phyloP scores from a whole-genome alignment of 768 basidiomycete species.

The Chalciporus piperatus region DNA sequence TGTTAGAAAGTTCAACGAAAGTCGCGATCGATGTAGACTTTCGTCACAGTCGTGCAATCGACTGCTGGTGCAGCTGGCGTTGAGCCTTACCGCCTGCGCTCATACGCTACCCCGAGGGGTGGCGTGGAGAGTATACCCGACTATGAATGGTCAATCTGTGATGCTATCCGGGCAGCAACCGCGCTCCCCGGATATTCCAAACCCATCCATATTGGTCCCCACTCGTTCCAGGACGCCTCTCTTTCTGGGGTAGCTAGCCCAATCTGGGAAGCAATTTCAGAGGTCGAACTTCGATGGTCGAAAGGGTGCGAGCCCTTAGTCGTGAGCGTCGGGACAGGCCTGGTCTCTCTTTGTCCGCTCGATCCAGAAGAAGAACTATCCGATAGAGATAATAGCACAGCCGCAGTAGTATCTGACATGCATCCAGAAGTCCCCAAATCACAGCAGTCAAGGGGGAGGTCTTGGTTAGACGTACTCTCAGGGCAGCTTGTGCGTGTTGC shows the following conservation, averaged over 20 bases:
- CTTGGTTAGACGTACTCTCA: too few relatives aligned
- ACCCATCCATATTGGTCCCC: too few relatives aligned
- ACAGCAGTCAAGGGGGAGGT: too few relatives aligned
- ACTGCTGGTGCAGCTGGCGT: background rate
- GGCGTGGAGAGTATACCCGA: background rate
- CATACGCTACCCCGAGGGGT: background rate
- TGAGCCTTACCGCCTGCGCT: background rate
- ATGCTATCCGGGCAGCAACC: too few relatives aligned
- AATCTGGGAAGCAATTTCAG: background rate
- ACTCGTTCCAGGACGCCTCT: background rate
- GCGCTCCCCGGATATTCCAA: too few relatives aligned
- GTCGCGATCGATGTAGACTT: background rate
- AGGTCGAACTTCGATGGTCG: background rate
- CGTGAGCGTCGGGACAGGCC: background rate
- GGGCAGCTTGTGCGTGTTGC: too few relatives aligned
- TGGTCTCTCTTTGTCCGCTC: background rate
- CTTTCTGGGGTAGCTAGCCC: background rate
- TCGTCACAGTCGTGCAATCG: background rate
- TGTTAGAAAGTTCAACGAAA: too few relatives aligned
- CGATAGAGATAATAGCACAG: background rate
- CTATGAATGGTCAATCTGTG: background rate
- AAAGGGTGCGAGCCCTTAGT: background rate
- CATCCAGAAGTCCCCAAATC: too few relatives aligned
- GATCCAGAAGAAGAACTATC: background rate
- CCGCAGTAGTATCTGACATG: too few relatives aligned